These are phyloP conservation scores for Luvunga scandens DNA, from an alignment of 345 rosid species.

Conservation along the genomic window DNA sequence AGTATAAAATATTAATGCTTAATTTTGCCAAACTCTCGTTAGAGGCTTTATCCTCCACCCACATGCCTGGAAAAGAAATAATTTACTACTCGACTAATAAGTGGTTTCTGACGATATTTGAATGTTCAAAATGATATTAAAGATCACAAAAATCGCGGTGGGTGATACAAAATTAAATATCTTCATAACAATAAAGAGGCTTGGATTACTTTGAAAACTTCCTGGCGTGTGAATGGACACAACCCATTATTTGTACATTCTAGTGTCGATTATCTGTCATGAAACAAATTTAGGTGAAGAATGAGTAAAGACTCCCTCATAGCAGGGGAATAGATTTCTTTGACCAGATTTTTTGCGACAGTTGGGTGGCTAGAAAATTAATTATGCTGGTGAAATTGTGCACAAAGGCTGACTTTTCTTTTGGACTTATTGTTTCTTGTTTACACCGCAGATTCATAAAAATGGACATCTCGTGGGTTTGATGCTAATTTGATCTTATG, in stretches of 20 bases:
- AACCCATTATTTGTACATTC: background rate
- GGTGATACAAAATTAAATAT: background rate
- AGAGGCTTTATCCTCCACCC: no score
- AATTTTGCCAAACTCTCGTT: no score
- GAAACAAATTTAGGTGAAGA: no score
- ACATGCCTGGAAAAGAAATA: no score
- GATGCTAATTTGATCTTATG: no score
- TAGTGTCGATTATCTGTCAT: background rate
- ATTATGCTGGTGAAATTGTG: background rate
- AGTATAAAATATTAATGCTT: no score
- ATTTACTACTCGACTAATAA: no score
- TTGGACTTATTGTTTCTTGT: background rate
- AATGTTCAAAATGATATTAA: background rate
- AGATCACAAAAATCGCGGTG: background rate
- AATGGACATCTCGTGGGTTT: no score
- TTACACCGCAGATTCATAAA: background rate
- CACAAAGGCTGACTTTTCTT: background rate
- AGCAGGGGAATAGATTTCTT: background rate
- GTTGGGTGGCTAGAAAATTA: background rate
- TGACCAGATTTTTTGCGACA: background rate
- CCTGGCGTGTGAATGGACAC: background rate
- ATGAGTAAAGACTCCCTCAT: background rate
- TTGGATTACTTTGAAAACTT: background rate
- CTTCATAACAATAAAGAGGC: background rate
- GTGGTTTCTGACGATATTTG: no score